These are phyloP conservation scores for Fusarium sambucinum DNA, from an alignment of 2,329 filamentous ascomycete genomes.

Conservation along the genomic window DNA sequence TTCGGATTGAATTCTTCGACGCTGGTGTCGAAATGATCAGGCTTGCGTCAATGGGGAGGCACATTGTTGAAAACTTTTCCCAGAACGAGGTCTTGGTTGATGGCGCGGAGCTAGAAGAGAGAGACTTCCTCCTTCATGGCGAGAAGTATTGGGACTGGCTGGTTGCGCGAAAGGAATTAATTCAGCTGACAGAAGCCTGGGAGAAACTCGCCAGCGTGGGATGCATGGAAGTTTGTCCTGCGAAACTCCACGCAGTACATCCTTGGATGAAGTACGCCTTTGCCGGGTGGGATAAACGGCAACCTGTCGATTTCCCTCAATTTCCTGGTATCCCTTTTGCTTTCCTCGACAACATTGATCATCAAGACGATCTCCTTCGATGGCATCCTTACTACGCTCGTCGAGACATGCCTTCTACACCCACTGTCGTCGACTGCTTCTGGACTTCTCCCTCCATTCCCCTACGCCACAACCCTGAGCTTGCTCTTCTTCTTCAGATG, in stretches of 20 bases:
- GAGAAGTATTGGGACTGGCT: conserved; percentile 8
- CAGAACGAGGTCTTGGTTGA: fast-evolving
- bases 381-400: conserved; percentile 17
- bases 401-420: fast-evolving
- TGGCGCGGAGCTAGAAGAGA: neutral
- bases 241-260: neutral
- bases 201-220: conserved; percentile 16
- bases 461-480: neutral
- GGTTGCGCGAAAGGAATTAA: neutral
- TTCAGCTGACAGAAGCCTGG: conserved; percentile 1
- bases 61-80: neutral
- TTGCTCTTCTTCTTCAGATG: fast-evolving
- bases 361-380: conserved; percentile 2
- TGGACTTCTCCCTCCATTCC: conserved; percentile 6
- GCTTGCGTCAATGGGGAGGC: neutral
- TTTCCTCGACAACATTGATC: neutral
- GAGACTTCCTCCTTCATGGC: neutral
- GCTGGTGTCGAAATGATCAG: conserved; percentile 10
- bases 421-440: neutral
- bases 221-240: conserved; percentile 30
- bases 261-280: neutral
- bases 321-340: conserved; percentile 3
- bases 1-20: conserved; percentile 27
- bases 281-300: neutral
- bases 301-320: neutral